Evolutionary conservation across 257 asterid species (phyloP).

Genomic region (Schizonepeta tenuifolia): DNA sequence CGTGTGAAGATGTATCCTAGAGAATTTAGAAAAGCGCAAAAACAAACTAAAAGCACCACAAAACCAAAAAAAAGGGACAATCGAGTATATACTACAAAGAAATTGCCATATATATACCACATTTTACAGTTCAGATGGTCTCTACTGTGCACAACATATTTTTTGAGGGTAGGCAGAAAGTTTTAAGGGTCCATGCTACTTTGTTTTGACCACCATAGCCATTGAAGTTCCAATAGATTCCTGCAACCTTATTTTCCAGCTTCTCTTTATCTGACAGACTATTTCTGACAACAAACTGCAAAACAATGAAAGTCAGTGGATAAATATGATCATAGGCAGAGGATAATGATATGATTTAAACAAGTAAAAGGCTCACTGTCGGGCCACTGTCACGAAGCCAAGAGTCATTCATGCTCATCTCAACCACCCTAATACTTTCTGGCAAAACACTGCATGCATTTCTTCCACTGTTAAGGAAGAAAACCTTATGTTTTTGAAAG

Average conservation of each 20-base stretch:
- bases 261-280: constrained; percentile 40
- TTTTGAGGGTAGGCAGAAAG: neutral
- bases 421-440: constrained; percentile 73
- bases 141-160: constrained; percentile 8
- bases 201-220: constrained; percentile 98
- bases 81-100: constrained; percentile 1
- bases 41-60: no score
- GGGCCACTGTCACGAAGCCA: constrained; percentile 99
- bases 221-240: constrained; percentile 96
- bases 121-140: neutral
- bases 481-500: constrained; percentile 10
- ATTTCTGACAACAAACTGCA: constrained; percentile 68
- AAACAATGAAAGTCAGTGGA: neutral
- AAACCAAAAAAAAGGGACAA: no score
- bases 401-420: constrained; percentile 90
- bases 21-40: no score
- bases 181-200: constrained; percentile 32
- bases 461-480: constrained; percentile 63
- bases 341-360: constrained; percentile 12
- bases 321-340: constrained; percentile 20
- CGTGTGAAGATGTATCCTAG: no score
- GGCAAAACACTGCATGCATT: constrained; percentile 79
- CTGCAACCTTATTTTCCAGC: constrained; percentile 61
- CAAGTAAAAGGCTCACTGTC: constrained; percentile 59
- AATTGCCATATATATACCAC: neutral